Evolutionary conservation across 1,284 basidiomycete genomes (phyloP), one percentile per base, ranked within the genome.

Genomic region (Ustilago hordei): DNA sequence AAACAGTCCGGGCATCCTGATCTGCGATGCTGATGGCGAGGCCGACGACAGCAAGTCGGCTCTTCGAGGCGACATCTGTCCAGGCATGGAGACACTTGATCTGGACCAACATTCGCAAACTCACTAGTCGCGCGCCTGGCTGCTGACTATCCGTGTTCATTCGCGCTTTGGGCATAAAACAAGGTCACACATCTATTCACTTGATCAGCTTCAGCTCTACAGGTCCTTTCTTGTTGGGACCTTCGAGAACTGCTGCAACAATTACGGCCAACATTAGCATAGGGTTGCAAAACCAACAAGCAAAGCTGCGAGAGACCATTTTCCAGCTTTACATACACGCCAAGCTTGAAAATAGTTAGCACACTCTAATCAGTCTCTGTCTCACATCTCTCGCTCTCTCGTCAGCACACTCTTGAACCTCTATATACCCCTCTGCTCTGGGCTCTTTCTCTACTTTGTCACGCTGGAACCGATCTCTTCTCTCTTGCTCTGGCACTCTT

Each of bases 1-100:
- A 43, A 65, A 55, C 63, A 71, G 69, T 35, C 59, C 69, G 13
- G 63, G 63, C 41, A 61, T 71, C 52, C 13, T 60, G 36, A 55
- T 65, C n/a, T 38, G 45, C 8, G 47, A 45, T 13, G 35, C 36
- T 12, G 43, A 19, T 8, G 28, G 41, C 1, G 69, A 65, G 13
- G 38, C 50, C 13, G 32, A 58, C 35, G 36, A 34, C 12, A 7
- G 12, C 28, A 50, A 50, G 28, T 32, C 23, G 8, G 31, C 31
- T 28, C 31, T 50, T 19, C 67, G 67, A 45, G 53, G 50, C 34
- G 56, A 57, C 17, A 32, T 71, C n/a, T 52, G 55, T 9, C 55
- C 63, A 12, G 50, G 69, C 41, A 62, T 71, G 50, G 63, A 59
- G 13, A 48, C 52, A 28, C 39, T 71, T 38, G 43, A 64, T 7